phyloP scores from a whole-genome alignment of 2,329 filamentous ascomycete species.

The Neopestalotiopsis sp. region DNA sequence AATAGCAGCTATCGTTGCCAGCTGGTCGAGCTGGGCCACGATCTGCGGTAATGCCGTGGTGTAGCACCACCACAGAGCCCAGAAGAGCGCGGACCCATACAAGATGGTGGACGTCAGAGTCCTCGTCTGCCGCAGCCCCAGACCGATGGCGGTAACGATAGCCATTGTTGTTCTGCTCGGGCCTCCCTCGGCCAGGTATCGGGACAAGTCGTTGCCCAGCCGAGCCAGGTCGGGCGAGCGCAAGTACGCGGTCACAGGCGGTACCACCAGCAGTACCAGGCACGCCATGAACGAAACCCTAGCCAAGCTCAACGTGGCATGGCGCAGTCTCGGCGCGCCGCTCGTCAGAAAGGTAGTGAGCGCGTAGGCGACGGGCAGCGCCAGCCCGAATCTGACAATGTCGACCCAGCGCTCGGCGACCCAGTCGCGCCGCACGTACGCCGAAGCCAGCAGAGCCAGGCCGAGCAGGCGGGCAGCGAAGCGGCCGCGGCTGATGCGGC shows the following conservation, averaged over 20 bases:
- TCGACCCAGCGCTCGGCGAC: background rate
- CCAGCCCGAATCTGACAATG: background rate
- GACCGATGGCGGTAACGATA: background rate
- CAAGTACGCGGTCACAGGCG: background rate
- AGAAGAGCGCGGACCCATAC: background rate
- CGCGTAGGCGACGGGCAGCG: background rate
- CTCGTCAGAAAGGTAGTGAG: background rate
- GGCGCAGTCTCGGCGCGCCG: background rate
- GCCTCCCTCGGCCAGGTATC: background rate
- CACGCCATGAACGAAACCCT: background rate
- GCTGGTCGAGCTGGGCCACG: background rate
- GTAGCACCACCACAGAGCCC: background rate
- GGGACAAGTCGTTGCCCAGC: background rate
- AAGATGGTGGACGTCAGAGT: background rate
- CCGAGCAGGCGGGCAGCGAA: background rate
- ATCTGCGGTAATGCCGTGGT: background rate
- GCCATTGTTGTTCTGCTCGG: background rate
- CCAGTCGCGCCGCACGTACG: background rate
- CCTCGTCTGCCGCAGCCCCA: background rate
- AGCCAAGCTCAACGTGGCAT: background rate
- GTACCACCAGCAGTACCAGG: too few relatives aligned
- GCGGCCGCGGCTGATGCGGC: background rate
- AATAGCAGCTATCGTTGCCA: background rate
- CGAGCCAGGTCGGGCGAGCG: background rate
- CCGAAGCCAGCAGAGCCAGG: background rate